Percentiles rank a stretch among this genome's conserved stretches.
Evolutionary conservation across 345 rosid species (phyloP).

Genomic region (Schrenkiella parvula): DNA sequence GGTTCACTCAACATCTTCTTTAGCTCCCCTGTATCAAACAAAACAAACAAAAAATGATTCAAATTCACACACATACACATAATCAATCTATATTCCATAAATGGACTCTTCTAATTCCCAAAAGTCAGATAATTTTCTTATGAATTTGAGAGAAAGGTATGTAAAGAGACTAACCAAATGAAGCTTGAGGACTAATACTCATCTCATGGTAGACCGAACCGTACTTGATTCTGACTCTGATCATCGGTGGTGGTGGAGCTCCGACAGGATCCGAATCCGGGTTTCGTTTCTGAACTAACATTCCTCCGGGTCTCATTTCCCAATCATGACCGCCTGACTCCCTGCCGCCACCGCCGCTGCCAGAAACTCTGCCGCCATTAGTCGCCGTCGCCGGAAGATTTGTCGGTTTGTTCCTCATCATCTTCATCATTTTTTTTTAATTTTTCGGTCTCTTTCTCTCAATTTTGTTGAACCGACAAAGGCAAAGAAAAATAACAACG

Average conservation of each 20-base stretch:
- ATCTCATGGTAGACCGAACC: constrained; percentile 85
- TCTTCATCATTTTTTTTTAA: constrained; percentile 55
- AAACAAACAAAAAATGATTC: background rate
- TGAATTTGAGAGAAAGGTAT: background rate
- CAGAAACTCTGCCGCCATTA: constrained; percentile 40
- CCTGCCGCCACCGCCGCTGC: constrained; percentile 40
- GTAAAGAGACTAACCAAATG: constrained; percentile 57
- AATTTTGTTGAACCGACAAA: background rate
- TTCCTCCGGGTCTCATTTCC: constrained; percentile 98
- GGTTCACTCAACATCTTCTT: constrained; percentile 87
- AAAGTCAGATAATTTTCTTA: background rate
- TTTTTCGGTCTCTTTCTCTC: background rate
- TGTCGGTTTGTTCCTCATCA: constrained; percentile 57
- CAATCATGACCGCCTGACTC: constrained; percentile 61
- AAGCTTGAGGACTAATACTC: constrained; percentile 74
- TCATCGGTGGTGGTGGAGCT: constrained; percentile 72
- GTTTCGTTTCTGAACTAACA: constrained; percentile 91
- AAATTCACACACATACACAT: background rate
- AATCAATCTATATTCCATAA: background rate
- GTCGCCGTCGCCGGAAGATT: constrained; percentile 33
- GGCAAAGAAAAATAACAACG: background rate
- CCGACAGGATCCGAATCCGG: constrained; percentile 63
- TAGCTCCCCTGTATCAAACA: constrained; percentile 69
- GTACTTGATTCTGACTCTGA: constrained; percentile 85
- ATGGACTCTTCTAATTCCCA: background rate